These are phyloP conservation scores for Circinella minor DNA, from an alignment of 371 early-diverging fungal genomes.

Conservation along the genomic window DNA sequence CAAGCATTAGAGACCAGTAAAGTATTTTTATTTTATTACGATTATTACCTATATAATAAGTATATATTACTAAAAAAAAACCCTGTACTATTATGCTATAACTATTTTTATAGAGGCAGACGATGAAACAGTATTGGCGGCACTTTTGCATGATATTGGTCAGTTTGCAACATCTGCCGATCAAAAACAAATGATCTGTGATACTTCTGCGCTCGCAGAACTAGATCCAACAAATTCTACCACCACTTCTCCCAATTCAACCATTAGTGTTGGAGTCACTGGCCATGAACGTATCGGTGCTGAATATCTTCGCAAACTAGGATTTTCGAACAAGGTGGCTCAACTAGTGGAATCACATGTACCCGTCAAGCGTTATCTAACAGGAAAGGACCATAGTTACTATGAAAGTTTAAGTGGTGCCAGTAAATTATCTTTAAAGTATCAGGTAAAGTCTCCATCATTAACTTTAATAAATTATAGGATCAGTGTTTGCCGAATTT, in stretches of 20 bases:
- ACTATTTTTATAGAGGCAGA: conserved; percentile 34
- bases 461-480: too few species aligned
- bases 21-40: background rate
- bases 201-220: conserved; percentile 31
- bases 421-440: conserved; percentile 57
- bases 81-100: background rate
- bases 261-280: conserved; percentile 46
- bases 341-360: conserved; percentile 59
- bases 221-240: conserved; percentile 24
- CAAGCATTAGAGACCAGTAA: conserved; percentile 42
- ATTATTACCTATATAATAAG: background rate
- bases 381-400: conserved; percentile 48
- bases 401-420: conserved; percentile 49
- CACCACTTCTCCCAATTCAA: background rate
- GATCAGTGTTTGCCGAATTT: too few species aligned
- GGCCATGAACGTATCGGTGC: conserved; percentile 59
- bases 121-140: conserved; percentile 56
- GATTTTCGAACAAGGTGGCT: conserved; percentile 56
- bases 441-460: conserved; percentile 36
- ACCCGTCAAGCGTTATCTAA: conserved; percentile 57
- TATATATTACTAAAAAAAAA: background rate
- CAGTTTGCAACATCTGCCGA: conserved; percentile 52
- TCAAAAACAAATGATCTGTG: conserved; percentile 52
- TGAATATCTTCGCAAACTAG: conserved; percentile 50
- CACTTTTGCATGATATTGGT: conserved; percentile 62